Base-by-base conservation (phyloP, 1,284 basidiomycete species). In the Coriolopsis trogii region DNA sequence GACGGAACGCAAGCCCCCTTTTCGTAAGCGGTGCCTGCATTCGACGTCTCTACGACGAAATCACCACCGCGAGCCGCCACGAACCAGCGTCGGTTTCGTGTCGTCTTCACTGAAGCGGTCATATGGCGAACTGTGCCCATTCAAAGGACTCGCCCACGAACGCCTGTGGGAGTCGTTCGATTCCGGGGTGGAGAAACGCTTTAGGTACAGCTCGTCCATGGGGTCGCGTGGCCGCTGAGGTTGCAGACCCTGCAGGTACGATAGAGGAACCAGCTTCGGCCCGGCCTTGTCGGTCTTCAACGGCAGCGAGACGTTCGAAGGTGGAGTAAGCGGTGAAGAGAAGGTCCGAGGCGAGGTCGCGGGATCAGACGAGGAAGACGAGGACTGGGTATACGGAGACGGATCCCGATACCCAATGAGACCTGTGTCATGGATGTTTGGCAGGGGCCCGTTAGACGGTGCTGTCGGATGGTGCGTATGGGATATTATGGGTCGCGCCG, bases 241-340 rank as follows among this genome's bases (percentile, higher is more conserved):
- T 31, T 62, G 51, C 9, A 65, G 46, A 15, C 56, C 61, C 47
- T 66, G 63, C 20, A 69, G 62, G 28, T 63, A 63, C n/a, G 56
- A 41, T 18, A 69, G 63, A 20, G 67, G 67, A 8, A 69, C 67
- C 10, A 69, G 65, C 41, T 61, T 53, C 23, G 63, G 62, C 18
- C 49, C 41, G 21, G 49, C 31, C 36, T 37, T 24, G 26, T 28
- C 40, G 23, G 46, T 49, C 41, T 54, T 48, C n/a, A 60, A 47
- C 28, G 57, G 54, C 15, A 56, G 42, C 20, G 59, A 43, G 43
- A 46, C 38, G 37, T 57, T 53, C 36, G 55, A 55, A 21, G 62
- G 60, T 20, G 62, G 62, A 29, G 59, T 62, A 39, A 58, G 50
- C 10, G 60, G 61, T 29, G 59, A 60, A 8, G 59, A 59, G 56